These are phyloP conservation scores for Boletus rubropictus DNA, from an alignment of 768 basidiomycete genomes.

Conservation along the genomic window DNA sequence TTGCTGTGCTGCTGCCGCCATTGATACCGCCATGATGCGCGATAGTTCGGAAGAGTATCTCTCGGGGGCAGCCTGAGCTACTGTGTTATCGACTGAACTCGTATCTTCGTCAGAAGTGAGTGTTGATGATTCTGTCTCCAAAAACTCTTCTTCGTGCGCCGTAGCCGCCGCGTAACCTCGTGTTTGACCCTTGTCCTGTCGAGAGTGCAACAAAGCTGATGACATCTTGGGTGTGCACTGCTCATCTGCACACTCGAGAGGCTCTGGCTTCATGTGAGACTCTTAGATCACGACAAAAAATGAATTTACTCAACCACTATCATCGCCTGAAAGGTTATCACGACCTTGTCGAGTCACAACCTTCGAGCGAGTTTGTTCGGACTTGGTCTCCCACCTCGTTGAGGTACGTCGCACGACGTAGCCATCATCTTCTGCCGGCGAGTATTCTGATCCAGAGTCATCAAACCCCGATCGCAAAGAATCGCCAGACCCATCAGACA, in stretches of 20 bases:
- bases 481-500: conserved; percentile 16
- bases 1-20: conserved; percentile 40
- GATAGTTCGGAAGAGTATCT: conserved; percentile 28
- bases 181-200: conserved; percentile 1
- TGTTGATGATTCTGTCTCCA: conserved; percentile 10
- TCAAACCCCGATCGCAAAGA: conserved; percentile 19
- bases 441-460: conserved; percentile 31
- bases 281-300: background rate
- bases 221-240: conserved; percentile 19
- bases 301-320: conserved; percentile 11
- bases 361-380: conserved; percentile 6
- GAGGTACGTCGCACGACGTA: background rate
- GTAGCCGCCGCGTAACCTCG: background rate
- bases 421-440: conserved; percentile 21
- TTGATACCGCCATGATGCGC: conserved; percentile 23
- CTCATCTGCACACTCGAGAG: conserved; percentile 7
- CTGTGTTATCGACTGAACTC: background rate
- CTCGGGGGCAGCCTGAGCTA: background rate
- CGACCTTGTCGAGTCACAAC: conserved; percentile 5
- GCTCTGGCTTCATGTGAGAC: conserved; percentile 13
- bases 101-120: conserved; percentile 16
- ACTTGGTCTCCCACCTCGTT: conserved; percentile 3
- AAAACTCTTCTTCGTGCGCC: background rate
- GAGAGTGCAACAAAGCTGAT: conserved; percentile 2
- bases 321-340: background rate